phyloP scores from a whole-genome alignment of 179 eudicot genomes.

The Pouteria campechiana region DNA sequence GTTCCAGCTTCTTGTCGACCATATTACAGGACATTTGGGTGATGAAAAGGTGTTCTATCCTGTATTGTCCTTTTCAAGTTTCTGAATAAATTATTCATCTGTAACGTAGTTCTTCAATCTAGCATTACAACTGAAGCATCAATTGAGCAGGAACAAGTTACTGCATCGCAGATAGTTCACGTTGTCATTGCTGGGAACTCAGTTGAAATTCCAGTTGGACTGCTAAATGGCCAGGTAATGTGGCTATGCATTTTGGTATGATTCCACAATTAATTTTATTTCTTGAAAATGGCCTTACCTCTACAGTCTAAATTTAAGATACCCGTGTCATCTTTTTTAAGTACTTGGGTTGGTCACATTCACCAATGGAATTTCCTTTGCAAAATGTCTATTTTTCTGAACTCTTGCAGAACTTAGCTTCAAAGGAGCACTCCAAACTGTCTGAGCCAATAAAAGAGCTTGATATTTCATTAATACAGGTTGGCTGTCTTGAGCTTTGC shows the following conservation, averaged over 20 bases:
- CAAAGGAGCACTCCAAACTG: constrained; percentile 71
- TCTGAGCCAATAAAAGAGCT: constrained; percentile 82
- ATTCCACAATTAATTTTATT: no score
- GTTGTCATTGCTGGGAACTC: constrained; percentile 94
- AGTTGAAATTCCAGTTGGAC: constrained; percentile 53
- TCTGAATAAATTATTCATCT: not conserved
- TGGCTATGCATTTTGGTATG: no score
- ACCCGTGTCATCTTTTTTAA: no score
- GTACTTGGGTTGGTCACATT: no score
- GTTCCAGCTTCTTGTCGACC: constrained; percentile 87
- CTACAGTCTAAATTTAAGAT: no score
- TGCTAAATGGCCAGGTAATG: constrained; percentile 81
- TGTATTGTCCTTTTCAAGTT: not conserved
- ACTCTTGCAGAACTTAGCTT: constrained; percentile 58
- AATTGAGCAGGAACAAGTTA: constrained; percentile 59
- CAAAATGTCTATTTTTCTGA: not conserved
- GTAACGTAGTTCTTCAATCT: not conserved
- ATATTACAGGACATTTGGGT: constrained; percentile 90
- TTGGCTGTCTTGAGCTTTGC: not conserved
- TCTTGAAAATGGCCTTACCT: no score
- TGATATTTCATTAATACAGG: constrained; percentile 89
- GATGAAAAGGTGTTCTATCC: constrained; percentile 50
- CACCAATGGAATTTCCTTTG: not conserved
- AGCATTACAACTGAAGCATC: not conserved
- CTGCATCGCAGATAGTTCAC: constrained; percentile 85